Conservation (phyloP, 2,329 filamentous ascomycete species). For the Fusarium duplospermum region DNA sequence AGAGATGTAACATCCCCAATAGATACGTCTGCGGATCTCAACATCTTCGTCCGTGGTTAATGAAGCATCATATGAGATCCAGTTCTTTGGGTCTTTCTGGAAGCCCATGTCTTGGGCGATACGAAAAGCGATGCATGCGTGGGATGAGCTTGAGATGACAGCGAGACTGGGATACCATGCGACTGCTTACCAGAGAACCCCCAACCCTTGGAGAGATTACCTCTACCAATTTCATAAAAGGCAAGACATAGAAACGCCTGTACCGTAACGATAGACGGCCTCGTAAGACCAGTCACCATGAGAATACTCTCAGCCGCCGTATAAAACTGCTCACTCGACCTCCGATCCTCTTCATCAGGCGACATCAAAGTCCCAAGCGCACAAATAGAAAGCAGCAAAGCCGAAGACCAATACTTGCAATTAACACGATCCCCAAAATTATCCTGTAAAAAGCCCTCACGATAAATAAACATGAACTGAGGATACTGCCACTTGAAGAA, state of each 20-base stretch:
- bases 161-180: neutral
- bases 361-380: slow-evolving; percentile 38
- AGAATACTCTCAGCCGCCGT: slow-evolving; percentile 42
- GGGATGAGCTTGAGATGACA: neutral
- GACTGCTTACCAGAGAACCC: slow-evolving; percentile 37
- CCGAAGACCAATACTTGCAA: slow-evolving; percentile 46
- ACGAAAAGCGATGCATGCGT: slow-evolving; percentile 46
- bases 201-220: slow-evolving; percentile 46
- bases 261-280: slow-evolving; percentile 37
- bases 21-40: slow-evolving; percentile 45
- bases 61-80: slow-evolving; percentile 35
- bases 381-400: slow-evolving; percentile 39
- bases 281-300: slow-evolving; percentile 38
- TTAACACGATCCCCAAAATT: slow-evolving; percentile 28
- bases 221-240: slow-evolving; percentile 44
- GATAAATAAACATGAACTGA: slow-evolving; percentile 49
- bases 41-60: slow-evolving; percentile 38
- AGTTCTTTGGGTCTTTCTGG: slow-evolving; percentile 41
- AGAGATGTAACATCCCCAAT: slow-evolving; percentile 46
- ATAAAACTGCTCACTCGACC: slow-evolving; percentile 34
- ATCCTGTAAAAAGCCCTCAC: slow-evolving; percentile 45
- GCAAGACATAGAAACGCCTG: slow-evolving; percentile 45
- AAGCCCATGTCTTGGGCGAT: slow-evolving; percentile 47
- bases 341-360: slow-evolving; percentile 10
- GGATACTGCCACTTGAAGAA: slow-evolving; percentile 48